These are phyloP conservation scores for Cystobasidium ongulense DNA, from an alignment of 768 basidiomycete genomes.

Conservation along the genomic window DNA sequence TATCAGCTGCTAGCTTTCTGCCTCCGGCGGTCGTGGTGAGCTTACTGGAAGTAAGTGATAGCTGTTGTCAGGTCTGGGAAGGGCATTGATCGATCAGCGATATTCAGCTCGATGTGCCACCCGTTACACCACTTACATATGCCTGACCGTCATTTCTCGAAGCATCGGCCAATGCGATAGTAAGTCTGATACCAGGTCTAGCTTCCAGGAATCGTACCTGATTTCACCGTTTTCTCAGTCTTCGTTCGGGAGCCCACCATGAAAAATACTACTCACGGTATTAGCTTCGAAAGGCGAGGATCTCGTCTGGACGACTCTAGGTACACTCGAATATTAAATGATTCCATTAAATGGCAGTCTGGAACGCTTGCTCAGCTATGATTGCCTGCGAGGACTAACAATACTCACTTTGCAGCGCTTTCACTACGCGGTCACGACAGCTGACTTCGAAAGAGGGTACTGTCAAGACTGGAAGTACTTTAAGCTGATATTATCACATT, in stretches of 20 bases:
- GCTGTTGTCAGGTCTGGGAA: conserved; percentile 24
- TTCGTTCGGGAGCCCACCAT: not conserved
- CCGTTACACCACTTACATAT: not conserved
- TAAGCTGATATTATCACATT: not conserved
- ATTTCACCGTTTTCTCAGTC: not conserved
- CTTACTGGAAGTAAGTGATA: not conserved
- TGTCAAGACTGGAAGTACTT: conserved; percentile 10
- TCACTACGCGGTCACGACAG: conserved; percentile 1
- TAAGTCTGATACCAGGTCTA: conserved; percentile 10
- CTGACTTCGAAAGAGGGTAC: conserved; percentile 26
- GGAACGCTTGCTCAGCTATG: not conserved
- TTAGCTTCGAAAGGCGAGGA: conserved; percentile 12
- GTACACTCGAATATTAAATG: conserved; percentile 33
- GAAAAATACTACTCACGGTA: conserved; percentile 9
- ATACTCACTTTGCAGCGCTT: conserved; percentile 3
- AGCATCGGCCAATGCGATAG: conserved; percentile 17
- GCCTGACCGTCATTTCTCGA: conserved; percentile 20
- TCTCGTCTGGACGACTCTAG: conserved; percentile 21
- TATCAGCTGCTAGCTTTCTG: not conserved
- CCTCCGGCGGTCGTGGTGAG: too few relatives aligned
- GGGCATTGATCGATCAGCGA: not conserved
- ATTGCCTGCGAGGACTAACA: not conserved
- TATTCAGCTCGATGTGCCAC: not conserved
- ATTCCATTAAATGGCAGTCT: conserved; percentile 7
- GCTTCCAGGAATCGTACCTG: conserved; percentile 29